Conservation (phyloP, 495 filamentous ascomycete genomes). For the Trypethelium eluteriae region DNA sequence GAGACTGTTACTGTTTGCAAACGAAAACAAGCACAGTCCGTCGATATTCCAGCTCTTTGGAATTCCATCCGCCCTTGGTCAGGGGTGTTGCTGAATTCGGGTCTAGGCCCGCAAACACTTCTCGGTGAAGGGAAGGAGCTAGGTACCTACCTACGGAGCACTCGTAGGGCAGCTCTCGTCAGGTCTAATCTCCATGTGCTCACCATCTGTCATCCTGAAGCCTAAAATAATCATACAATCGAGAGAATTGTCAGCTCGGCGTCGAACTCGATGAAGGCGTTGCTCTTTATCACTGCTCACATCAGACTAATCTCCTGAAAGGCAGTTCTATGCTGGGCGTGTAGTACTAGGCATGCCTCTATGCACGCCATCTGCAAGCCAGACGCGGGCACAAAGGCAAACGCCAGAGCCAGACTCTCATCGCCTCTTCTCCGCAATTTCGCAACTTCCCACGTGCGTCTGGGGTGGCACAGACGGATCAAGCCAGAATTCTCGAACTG, state of each 20-base stretch:
- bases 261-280: not conserved
- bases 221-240: not conserved
- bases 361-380: not conserved
- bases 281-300: not conserved
- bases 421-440: constrained; percentile 9
- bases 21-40: not conserved
- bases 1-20: not conserved
- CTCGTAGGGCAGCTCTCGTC: too few relatives aligned
- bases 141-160: too few relatives aligned
- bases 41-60: not conserved
- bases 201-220: not conserved
- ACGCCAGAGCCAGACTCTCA: not conserved
- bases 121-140: not conserved
- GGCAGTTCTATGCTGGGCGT: not conserved
- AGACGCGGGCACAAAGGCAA: not conserved
- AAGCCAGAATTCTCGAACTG: not conserved
- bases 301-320: not conserved
- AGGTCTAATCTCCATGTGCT: too few relatives aligned
- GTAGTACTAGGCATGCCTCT: not conserved
- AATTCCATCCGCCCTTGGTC: not conserved
- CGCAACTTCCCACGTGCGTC: not conserved
- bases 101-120: not conserved
- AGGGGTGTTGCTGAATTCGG: not conserved
- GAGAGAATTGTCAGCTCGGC: not conserved
- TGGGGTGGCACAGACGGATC: constrained; percentile 7